phyloP scores from a whole-genome alignment of 2,329 filamentous ascomycete species.

The Ceratocystis cubensis region DNA sequence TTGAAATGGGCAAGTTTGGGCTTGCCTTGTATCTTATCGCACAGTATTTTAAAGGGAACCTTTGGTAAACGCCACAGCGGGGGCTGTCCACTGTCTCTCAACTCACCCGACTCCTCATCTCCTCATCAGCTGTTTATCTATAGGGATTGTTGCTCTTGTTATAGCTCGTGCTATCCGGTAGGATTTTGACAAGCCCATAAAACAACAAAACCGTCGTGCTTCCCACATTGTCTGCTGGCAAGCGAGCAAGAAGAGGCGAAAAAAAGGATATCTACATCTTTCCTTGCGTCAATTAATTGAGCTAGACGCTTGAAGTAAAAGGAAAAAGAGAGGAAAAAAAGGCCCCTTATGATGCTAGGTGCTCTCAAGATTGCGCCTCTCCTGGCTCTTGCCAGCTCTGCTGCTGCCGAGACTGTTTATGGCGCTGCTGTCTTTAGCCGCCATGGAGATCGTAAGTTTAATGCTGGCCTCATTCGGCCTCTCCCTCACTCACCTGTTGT shows the following conservation, averaged over 20 bases:
- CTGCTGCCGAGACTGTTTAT: slow-evolving; percentile 28
- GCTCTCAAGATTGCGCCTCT: not conserved
- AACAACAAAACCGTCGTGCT: not conserved
- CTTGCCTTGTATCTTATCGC: not conserved
- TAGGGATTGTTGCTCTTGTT: not conserved
- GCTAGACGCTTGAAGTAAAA: not conserved
- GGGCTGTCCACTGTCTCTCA: not conserved
- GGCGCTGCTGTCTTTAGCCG: slow-evolving; percentile 29
- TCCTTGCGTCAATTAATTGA: too few species aligned
- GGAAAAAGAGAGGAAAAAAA: not conserved
- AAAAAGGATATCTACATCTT: not conserved
- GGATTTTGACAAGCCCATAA: not conserved
- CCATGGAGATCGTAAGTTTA: slow-evolving; percentile 28
- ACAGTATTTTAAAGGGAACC: not conserved
- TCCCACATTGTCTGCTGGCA: not conserved
- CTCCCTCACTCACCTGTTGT: not conserved
- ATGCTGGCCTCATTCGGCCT: too few species aligned
- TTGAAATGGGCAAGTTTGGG: not conserved
- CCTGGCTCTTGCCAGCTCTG: slow-evolving; percentile 21
- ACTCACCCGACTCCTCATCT: not conserved
- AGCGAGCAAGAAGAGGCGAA: not conserved
- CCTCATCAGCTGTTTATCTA: not conserved
- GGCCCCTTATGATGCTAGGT: slow-evolving; percentile 8
- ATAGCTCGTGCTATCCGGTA: not conserved
- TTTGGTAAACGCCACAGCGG: not conserved